These are phyloP conservation scores for Tuber microsphaerosporum DNA, from an alignment of 495 filamentous ascomycete genomes.

Conservation along the genomic window DNA sequence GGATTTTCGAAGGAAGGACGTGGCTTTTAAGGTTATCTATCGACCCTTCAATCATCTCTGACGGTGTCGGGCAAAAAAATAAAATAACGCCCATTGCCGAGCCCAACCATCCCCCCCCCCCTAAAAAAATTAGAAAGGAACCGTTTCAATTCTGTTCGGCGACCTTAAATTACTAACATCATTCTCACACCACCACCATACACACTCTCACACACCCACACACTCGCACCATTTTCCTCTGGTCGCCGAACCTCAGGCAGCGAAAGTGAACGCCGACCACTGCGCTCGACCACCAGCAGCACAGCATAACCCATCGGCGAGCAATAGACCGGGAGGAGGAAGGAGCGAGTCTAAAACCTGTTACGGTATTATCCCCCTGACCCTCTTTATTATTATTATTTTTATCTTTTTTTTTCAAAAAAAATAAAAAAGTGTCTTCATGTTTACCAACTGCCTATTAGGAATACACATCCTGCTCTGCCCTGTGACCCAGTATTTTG, in stretches of 20 bases:
- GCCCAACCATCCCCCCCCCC: neutral
- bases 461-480: conserved; percentile 1
- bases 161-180: conserved; percentile 3
- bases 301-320: neutral
- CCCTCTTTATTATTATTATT: neutral
- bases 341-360: neutral
- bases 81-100: neutral
- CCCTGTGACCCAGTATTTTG: neutral
- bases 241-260: neutral
- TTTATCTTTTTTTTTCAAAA: neutral
- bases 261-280: conserved; percentile 3
- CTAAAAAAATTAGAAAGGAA: neutral
- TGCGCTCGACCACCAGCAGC: neutral
- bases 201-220: neutral
- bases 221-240: neutral
- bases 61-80: neutral
- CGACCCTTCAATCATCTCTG: neutral
- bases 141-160: conserved; percentile 4
- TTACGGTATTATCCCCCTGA: neutral
- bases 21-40: neutral
- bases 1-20: neutral
- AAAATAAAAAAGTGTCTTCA: neutral
- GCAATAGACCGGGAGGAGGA: neutral
- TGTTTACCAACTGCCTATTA: neutral
- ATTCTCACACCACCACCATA: conserved; percentile 5